Conservation (phyloP, 306 rosid genomes). For the Inga laurina region DNA sequence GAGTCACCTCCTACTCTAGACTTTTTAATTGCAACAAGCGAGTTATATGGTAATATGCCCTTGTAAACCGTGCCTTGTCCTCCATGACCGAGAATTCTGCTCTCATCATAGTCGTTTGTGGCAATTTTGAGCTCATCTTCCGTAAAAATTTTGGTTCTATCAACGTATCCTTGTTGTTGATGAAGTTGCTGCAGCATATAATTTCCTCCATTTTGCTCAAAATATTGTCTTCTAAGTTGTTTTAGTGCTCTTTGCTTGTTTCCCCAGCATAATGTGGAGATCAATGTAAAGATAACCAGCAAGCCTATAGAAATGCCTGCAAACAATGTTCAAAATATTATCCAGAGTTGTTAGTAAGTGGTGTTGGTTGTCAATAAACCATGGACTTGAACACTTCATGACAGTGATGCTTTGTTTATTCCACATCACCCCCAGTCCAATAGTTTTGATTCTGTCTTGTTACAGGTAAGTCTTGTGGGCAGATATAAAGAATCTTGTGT, state of each 20-base stretch:
- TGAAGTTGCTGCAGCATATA: slow-evolving; percentile 23
- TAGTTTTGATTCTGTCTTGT: too few relatives aligned
- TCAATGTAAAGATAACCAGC: not conserved
- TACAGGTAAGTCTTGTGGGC: too few relatives aligned
- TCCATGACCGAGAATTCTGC: not conserved
- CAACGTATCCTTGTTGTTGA: not conserved
- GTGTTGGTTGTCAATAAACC: not conserved
- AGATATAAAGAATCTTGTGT: too few relatives aligned
- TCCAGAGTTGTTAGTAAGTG: not conserved
- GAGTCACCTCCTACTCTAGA: not conserved
- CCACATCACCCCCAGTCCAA: not conserved
- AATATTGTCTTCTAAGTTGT: not conserved
- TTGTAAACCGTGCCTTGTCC: not conserved
- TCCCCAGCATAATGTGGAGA: not conserved
- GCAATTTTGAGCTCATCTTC: not conserved
- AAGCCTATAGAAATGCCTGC: not conserved
- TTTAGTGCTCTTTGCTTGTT: not conserved
- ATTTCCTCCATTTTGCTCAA: slow-evolving; percentile 35
- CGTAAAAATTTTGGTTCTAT: not conserved
- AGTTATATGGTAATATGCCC: not conserved
- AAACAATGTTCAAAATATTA: not conserved
- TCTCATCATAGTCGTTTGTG: not conserved
- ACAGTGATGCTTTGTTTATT: not conserved
- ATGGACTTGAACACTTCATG: not conserved
- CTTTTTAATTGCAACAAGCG: not conserved